phyloP scores from a whole-genome alignment of 306 rosid genomes.

The Potentilla sterilis region DNA sequence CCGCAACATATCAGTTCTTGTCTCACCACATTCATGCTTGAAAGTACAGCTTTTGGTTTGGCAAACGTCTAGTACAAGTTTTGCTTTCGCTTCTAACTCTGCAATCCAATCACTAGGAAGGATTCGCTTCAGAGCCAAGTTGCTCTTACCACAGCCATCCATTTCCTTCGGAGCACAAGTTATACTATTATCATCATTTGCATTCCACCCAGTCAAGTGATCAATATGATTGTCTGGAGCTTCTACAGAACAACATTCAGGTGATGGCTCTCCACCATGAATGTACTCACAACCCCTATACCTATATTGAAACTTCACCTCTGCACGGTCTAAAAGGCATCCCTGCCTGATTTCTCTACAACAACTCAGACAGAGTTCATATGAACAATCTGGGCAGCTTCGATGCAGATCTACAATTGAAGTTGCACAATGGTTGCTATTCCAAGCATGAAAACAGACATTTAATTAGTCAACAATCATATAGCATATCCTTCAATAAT shows the following conservation, averaged over 20 bases:
- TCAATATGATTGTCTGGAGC: conserved; percentile 31
- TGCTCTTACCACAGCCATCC: conserved; percentile 64
- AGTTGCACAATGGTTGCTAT: conserved; percentile 79
- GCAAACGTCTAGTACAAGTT: conserved; percentile 21
- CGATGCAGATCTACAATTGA: conserved; percentile 75
- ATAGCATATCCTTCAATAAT: conserved; percentile 9
- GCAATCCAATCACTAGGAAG: conserved; percentile 65
- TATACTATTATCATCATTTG: conserved; percentile 47
- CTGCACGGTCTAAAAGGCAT: conserved; percentile 40
- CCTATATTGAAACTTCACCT: conserved; percentile 54
- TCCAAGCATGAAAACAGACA: conserved; percentile 28
- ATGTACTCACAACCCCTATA: conserved; percentile 68
- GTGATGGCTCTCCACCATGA: conserved; percentile 68
- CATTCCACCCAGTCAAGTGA: conserved; percentile 42
- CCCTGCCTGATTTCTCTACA: conserved; percentile 68
- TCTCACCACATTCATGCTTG: conserved; percentile 25
- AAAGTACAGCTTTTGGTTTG: conserved; percentile 22
- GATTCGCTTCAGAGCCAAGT: conserved; percentile 56
- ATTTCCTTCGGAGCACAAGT: conserved; percentile 56
- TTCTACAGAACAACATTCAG: conserved; percentile 29
- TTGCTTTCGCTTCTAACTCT: conserved; percentile 52
- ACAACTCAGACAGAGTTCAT: conserved; percentile 70
- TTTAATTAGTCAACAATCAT: conserved; percentile 16
- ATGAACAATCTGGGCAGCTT: conserved; percentile 68
- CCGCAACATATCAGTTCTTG: conserved; percentile 29